Conservation (phyloP, 805 yeast genomes). For the Candida coquimbonensis region DNA sequence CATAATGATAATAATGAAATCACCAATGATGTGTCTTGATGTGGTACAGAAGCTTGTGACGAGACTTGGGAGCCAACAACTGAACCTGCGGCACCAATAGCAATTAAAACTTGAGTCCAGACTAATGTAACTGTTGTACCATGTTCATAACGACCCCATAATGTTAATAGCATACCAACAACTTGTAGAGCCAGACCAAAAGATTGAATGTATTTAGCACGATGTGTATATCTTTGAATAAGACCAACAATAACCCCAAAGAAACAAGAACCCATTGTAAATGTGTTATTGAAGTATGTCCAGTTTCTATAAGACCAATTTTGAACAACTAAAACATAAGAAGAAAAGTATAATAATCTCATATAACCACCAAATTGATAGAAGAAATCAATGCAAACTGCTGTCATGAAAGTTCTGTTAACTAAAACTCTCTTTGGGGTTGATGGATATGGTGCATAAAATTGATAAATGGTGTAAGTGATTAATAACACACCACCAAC, state of each 20-base stretch:
- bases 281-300: conserved; percentile 29
- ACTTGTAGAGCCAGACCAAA: conserved; percentile 26
- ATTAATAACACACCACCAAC: conserved; percentile 31
- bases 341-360: conserved; percentile 24
- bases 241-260: conserved; percentile 31
- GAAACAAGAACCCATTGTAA: conserved; percentile 28
- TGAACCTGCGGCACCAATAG: conserved; percentile 33
- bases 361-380: conserved; percentile 23
- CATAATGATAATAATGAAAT: conserved; percentile 29
- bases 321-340: conserved; percentile 26
- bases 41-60: conserved; percentile 33
- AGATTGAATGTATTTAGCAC: conserved; percentile 28
- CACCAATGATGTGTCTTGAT: conserved; percentile 31
- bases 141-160: conserved; percentile 16
- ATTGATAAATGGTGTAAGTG: conserved; percentile 28
- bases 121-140: conserved; percentile 17
- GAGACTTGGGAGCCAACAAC: conserved; percentile 29
- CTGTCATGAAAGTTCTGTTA: conserved; percentile 29
- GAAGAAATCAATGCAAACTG: conserved; percentile 26
- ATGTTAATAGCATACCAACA: conserved; percentile 25
- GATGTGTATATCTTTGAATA: conserved; percentile 25
- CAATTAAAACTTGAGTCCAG: conserved; percentile 26
- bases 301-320: conserved; percentile 26
- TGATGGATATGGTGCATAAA: conserved; percentile 28
- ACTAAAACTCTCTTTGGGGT: conserved; percentile 28